phyloP scores from a whole-genome alignment of 306 rosid species.

The Begonia loranthoides region DNA sequence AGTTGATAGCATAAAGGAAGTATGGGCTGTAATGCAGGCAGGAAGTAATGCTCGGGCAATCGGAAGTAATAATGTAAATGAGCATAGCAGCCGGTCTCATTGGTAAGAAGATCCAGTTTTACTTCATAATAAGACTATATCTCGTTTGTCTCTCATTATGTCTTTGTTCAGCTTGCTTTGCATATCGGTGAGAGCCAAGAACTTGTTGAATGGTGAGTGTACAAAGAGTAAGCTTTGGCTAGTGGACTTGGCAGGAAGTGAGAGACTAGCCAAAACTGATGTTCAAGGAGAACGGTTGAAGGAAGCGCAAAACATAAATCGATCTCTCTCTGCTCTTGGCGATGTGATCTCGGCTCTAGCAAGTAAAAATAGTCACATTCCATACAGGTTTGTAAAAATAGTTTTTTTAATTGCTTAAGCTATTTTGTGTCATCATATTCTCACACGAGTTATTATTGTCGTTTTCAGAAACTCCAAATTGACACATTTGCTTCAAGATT shows the following conservation, averaged over 20 bases:
- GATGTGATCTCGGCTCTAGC: conserved; percentile 82
- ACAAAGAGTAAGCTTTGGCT: conserved; percentile 93
- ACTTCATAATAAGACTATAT: not conserved
- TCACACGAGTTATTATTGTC: not conserved
- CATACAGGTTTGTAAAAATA: conserved; percentile 47
- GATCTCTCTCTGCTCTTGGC: conserved; percentile 88
- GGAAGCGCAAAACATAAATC: conserved; percentile 83
- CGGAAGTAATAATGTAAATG: conserved; percentile 80
- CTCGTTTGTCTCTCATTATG: not conserved
- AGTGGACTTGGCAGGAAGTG: conserved; percentile 90
- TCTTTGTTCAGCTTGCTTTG: conserved; percentile 55
- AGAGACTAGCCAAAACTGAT: conserved; percentile 84
- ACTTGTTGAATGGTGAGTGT: conserved; percentile 57
- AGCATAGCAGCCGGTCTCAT: conserved; percentile 89
- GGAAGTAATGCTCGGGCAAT: conserved; percentile 83
- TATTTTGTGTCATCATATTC: not conserved
- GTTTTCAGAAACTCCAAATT: conserved; percentile 70
- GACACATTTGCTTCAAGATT: conserved; percentile 92
- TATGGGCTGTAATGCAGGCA: conserved; percentile 60
- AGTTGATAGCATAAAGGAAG: conserved; percentile 46
- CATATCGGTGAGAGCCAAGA: conserved; percentile 61
- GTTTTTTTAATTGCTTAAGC: not conserved
- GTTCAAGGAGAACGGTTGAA: conserved; percentile 71
- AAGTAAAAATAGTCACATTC: conserved; percentile 72
- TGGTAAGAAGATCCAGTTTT: conserved; percentile 27